Percentiles rank a stretch among this genome's conserved stretches.
Conservation (phyloP, 75 land plant genomes). For the Larix kaempferi region DNA sequence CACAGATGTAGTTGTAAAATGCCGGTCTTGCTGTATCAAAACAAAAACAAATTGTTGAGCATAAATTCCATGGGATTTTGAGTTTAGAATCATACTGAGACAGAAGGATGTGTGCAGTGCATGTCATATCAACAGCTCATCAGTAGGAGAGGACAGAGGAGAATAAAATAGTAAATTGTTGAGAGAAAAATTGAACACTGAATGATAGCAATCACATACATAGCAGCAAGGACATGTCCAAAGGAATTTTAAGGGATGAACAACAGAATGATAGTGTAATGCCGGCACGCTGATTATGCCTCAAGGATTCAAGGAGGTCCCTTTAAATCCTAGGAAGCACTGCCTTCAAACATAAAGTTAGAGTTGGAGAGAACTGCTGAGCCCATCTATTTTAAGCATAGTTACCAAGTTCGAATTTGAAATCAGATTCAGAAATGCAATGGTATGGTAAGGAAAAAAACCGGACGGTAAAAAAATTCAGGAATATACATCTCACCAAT, state of each 20-base stretch:
- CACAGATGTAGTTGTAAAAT: conserved; percentile 74
- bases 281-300: too few species aligned
- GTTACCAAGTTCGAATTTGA: too few species aligned
- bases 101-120: not conserved
- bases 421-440: too few species aligned
- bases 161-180: not conserved
- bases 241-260: not conserved
- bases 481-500: too few species aligned
- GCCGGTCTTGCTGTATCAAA: conserved; percentile 86
- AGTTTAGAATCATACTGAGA: not conserved
- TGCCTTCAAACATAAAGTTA: not conserved
- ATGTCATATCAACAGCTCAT: not conserved
- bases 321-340: not conserved
- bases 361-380: not conserved
- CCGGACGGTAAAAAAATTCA: too few species aligned
- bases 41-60: conserved; percentile 1
- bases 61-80: not conserved
- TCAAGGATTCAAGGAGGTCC: not conserved
- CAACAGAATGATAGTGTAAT: not conserved
- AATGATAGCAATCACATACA: not conserved
- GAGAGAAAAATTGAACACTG: not conserved
- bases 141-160: not conserved
- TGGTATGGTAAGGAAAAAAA: too few species aligned
- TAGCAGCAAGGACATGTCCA: not conserved
- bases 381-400: not conserved